A percentile compares a stretch with the other conserved stretches of the same genome.
Evolutionary conservation across 2,329 filamentous ascomycete species (phyloP).

Genomic region (Calonectria honghensis): DNA sequence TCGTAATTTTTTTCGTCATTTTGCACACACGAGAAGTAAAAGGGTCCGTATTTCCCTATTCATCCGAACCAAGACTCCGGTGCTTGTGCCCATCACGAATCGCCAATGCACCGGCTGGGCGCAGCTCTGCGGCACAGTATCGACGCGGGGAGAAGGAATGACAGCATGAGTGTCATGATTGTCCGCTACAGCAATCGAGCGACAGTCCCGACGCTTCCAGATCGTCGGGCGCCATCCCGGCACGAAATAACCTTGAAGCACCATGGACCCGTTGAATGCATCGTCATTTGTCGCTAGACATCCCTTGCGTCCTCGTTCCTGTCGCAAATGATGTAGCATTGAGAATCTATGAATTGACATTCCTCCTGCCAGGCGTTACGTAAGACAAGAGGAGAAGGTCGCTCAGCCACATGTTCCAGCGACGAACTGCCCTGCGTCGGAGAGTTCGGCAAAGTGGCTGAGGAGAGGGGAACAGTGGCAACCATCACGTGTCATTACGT

Average conservation of each 20-base stretch:
- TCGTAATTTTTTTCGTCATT: constrained; percentile 18
- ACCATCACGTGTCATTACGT: constrained; percentile 28
- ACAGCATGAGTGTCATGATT: constrained; percentile 3
- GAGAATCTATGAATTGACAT: constrained; percentile 9
- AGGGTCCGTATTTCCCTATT: constrained; percentile 1
- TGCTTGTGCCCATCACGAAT: constrained; percentile 13
- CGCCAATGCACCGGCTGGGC: neutral
- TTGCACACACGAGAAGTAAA: constrained; percentile 11
- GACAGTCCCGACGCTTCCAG: constrained; percentile 1
- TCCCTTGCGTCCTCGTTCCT: constrained; percentile 32
- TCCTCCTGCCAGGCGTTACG: constrained; percentile 10
- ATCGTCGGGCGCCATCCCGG: constrained; percentile 18
- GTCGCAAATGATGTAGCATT: constrained; percentile 8
- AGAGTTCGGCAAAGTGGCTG: constrained; percentile 21
- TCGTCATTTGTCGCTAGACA: constrained; percentile 11
- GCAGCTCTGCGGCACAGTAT: constrained; percentile 27
- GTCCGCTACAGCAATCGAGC: neutral
- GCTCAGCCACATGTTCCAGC: constrained; percentile 15
- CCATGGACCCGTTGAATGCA: constrained; percentile 17
- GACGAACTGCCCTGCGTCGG: neutral
- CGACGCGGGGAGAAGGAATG: constrained; percentile 26
- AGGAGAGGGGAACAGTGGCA: neutral
- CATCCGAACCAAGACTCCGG: neutral
- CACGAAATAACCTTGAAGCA: constrained; percentile 10
- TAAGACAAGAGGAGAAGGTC: constrained; percentile 5